Evolutionary conservation across 257 asterid species (phyloP).

Genomic region (Mentha longifolia): DNA sequence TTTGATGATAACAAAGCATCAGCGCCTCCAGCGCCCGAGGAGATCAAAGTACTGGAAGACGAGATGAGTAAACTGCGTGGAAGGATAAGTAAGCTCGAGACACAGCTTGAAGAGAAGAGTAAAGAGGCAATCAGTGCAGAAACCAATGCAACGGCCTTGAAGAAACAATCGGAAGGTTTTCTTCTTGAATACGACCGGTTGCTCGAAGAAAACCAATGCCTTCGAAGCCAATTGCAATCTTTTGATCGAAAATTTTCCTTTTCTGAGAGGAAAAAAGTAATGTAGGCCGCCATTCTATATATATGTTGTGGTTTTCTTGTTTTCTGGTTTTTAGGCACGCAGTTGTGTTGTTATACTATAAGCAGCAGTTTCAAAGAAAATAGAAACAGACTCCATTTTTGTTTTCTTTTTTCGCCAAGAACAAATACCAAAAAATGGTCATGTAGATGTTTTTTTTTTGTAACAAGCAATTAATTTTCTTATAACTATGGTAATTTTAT

Average conservation of each 20-base stretch:
- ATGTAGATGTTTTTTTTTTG: not conserved
- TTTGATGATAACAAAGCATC: constrained; percentile 58
- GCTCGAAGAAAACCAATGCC: constrained; percentile 83
- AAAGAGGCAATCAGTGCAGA: constrained; percentile 68
- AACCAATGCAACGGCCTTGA: constrained; percentile 71
- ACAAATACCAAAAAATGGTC: too few species aligned
- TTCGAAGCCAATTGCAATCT: constrained; percentile 72
- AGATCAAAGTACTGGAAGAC: constrained; percentile 60
- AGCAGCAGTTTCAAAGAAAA: constrained; percentile 27
- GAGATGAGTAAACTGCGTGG: constrained; percentile 51
- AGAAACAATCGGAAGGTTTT: constrained; percentile 89
- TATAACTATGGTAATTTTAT: not conserved
- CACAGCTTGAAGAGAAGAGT: constrained; percentile 56
- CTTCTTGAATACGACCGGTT: constrained; percentile 86
- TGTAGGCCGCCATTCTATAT: constrained; percentile 37
- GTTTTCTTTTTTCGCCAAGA: not conserved
- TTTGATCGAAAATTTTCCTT: constrained; percentile 66
- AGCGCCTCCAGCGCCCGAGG: constrained; percentile 41
- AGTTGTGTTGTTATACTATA: constrained; percentile 29
- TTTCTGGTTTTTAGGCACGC: constrained; percentile 24
- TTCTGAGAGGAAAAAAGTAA: constrained; percentile 75
- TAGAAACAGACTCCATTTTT: constrained; percentile 15
- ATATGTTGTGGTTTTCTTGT: constrained; percentile 1
- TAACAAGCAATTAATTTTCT: not conserved
- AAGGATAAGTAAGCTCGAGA: constrained; percentile 60